Percentiles rank a stretch among this genome's conserved stretches.
Conservation (phyloP, 1,284 basidiomycete genomes). For the Stereum hirsutum region DNA sequence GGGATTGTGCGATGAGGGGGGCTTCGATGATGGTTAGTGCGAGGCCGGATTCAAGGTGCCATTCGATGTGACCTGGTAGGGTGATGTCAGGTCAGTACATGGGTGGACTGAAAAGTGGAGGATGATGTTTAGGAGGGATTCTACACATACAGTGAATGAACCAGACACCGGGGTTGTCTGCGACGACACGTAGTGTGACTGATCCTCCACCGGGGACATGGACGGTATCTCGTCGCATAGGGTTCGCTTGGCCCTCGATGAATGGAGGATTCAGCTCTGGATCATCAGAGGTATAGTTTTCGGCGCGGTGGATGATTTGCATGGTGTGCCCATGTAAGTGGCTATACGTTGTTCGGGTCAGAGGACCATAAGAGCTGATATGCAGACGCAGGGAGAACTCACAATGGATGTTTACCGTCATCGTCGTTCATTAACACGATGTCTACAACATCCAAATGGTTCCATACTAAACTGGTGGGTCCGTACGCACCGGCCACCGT, state of each 20-base stretch:
- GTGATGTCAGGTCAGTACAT: background rate
- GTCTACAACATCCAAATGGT: conserved; percentile 73
- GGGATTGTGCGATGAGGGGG: conserved; percentile 51
- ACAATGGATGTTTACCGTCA: conserved; percentile 76
- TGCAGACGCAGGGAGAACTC: conserved; percentile 17
- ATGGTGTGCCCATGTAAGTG: conserved; percentile 80
- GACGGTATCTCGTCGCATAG: conserved; percentile 78
- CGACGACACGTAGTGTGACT: conserved; percentile 59
- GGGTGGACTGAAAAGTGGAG: background rate
- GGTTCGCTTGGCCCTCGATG: conserved; percentile 70
- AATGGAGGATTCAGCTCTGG: conserved; percentile 75
- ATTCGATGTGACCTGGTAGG: conserved; percentile 68
- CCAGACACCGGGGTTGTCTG: conserved; percentile 84
- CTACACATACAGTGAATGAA: conserved; percentile 68
- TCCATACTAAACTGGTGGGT: conserved; percentile 63
- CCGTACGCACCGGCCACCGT: conserved; percentile 71
- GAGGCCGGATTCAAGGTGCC: conserved; percentile 75
- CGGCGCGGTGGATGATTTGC: conserved; percentile 66
- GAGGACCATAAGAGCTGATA: background rate
- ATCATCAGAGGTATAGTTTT: conserved; percentile 73
- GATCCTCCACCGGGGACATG: conserved; percentile 52
- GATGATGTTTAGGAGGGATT: conserved; percentile 2
- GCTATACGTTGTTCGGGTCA: conserved; percentile 27
- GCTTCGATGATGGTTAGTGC: conserved; percentile 76
- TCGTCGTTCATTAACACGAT: conserved; percentile 79